These are phyloP conservation scores for Martensiomyces pterosporus DNA, from an alignment of 192 early-diverging fungal species.

Conservation along the genomic window DNA sequence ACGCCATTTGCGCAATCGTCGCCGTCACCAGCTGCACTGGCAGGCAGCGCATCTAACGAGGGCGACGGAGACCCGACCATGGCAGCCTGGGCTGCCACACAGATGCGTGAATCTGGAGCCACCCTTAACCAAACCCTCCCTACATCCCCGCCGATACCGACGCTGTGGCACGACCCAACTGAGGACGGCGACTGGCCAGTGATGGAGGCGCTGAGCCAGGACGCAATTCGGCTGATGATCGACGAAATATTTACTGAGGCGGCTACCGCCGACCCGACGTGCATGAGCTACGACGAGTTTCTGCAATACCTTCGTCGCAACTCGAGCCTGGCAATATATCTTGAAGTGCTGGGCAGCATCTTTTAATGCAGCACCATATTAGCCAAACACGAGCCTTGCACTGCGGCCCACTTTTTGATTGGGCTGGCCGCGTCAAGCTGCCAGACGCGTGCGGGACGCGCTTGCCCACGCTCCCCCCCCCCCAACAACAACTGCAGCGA, in stretches of 20 bases:
- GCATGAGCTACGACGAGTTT: constrained; percentile 79
- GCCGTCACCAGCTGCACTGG: too few relatives aligned
- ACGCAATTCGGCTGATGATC: constrained; percentile 92
- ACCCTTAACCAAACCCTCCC: constrained; percentile 1
- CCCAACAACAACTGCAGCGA: too few relatives aligned
- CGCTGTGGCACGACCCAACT: constrained; percentile 44
- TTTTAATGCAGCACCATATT: too few relatives aligned
- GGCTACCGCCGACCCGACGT: constrained; percentile 55
- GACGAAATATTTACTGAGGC: constrained; percentile 75
- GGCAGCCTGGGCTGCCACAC: constrained; percentile 4
- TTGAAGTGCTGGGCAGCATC: constrained; percentile 85
- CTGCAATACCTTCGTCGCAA: constrained; percentile 71
- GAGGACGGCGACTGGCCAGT: constrained; percentile 73
- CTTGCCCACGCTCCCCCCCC: too few relatives aligned
- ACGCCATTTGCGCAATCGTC: too few relatives aligned
- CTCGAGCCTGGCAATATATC: constrained; percentile 78
- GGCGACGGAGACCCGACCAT: too few relatives aligned
- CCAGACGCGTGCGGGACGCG: too few relatives aligned
- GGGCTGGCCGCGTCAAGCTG: too few relatives aligned
- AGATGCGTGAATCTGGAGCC: not conserved
- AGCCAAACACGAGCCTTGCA: too few relatives aligned
- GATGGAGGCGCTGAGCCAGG: constrained; percentile 89
- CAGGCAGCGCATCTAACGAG: too few relatives aligned
- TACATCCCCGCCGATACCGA: constrained; percentile 14
- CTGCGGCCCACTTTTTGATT: too few relatives aligned